Evolutionary conservation across 1,284 basidiomycete genomes (phyloP).

Genomic region (Ustanciosporium gigantosporum): DNA sequence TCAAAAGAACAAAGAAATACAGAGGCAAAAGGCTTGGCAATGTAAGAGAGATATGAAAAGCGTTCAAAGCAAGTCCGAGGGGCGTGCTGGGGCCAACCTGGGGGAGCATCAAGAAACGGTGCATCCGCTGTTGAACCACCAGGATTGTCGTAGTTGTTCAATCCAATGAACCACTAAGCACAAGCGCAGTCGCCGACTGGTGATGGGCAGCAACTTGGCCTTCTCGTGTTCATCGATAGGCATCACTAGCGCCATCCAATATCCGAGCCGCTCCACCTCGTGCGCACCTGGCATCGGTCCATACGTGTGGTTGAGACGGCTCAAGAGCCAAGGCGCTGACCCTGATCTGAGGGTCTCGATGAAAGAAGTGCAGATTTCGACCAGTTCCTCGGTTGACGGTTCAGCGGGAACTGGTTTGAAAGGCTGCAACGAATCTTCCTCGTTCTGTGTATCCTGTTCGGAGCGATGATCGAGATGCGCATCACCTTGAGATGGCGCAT

Average conservation of each 20-base stretch:
- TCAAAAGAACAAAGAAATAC: too few relatives aligned
- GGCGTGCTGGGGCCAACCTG: too few relatives aligned
- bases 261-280: conserved; percentile 48
- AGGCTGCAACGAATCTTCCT: conserved; percentile 13
- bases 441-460: too few relatives aligned
- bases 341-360: conserved; percentile 77
- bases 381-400: conserved; percentile 70
- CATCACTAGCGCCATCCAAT: conserved; percentile 83
- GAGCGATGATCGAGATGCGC: too few relatives aligned
- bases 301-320: conserved; percentile 70
- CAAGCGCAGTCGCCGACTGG: conserved; percentile 75
- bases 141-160: conserved; percentile 69
- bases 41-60: too few relatives aligned
- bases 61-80: too few relatives aligned
- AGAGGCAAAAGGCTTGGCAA: too few relatives aligned
- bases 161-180: conserved; percentile 90
- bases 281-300: conserved; percentile 46
- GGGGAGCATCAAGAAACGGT: conserved; percentile 31
- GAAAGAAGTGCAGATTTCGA: conserved; percentile 77
- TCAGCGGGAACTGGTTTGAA: conserved; percentile 52
- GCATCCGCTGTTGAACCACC: conserved; percentile 62
- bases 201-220: conserved; percentile 86
- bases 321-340: conserved; percentile 86
- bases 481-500: background rate
- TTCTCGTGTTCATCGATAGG: conserved; percentile 96